Percentiles rank a stretch among this genome's conserved stretches.
phyloP scores from a whole-genome alignment of 2,329 filamentous ascomycete species.

The Paecilomyces niveus region DNA sequence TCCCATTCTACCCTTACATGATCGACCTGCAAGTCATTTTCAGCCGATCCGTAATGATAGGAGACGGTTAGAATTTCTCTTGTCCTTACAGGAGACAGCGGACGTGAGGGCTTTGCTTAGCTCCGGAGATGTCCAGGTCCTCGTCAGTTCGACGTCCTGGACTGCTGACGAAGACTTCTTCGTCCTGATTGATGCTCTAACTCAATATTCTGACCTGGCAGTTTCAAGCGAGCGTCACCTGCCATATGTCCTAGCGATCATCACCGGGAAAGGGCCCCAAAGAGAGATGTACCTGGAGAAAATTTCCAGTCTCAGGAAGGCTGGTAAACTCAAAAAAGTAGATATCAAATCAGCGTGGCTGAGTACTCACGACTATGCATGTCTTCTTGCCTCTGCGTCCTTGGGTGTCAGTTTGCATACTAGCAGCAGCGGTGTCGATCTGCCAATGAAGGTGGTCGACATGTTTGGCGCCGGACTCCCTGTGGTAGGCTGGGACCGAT shows the following conservation, averaged over 20 bases:
- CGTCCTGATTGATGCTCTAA: slow-evolving; percentile 74
- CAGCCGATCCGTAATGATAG: slow-evolving; percentile 53
- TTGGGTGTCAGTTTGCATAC: slow-evolving; percentile 87
- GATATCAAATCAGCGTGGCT: slow-evolving; percentile 79
- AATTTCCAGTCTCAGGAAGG: slow-evolving; percentile 55
- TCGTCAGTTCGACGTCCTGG: slow-evolving; percentile 96
- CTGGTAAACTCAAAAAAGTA: slow-evolving; percentile 61
- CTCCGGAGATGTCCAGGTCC: slow-evolving; percentile 54
- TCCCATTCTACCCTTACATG: slow-evolving; percentile 68
- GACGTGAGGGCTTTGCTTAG: slow-evolving; percentile 54
- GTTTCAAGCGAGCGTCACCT: slow-evolving; percentile 39
- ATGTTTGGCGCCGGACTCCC: slow-evolving; percentile 96
- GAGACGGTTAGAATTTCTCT: slow-evolving; percentile 55
- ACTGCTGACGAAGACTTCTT: slow-evolving; percentile 94
- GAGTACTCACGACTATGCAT: slow-evolving; percentile 74
- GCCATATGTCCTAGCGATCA: slow-evolving; percentile 73
- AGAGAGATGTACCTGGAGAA: slow-evolving; percentile 65
- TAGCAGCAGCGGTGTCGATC: slow-evolving; percentile 86
- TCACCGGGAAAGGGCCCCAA: slow-evolving; percentile 89
- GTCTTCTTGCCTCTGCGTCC: slow-evolving; percentile 75
- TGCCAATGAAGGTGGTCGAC: slow-evolving; percentile 98
- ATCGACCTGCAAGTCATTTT: slow-evolving; percentile 78
- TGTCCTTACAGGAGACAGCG: slow-evolving; percentile 57
- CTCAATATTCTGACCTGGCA: slow-evolving; percentile 58
- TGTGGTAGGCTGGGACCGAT: slow-evolving; percentile 77